Evolutionary conservation across 805 yeast species (phyloP), one percentile per base, ranked within the genome.

Genomic region (Starmerella vaccinii): DNA sequence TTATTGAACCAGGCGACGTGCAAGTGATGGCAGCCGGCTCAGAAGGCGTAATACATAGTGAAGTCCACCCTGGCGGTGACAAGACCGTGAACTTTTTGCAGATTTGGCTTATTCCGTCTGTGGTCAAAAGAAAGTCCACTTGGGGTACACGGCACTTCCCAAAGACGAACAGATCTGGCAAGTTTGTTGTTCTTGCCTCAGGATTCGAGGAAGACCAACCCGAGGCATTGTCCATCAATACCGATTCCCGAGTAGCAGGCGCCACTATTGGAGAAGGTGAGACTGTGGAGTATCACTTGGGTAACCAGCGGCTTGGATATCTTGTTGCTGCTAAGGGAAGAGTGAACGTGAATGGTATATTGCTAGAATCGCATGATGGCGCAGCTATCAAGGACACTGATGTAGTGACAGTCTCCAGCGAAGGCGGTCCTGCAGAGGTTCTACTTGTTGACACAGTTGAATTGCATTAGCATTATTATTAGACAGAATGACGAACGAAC

Each of bases 91-190:
- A 51, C 37, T 16, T 46, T 13, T 42, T 54, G 34, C 54, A 54
- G 52, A 50, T 54, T 42, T 54, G 57, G 57, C 51, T 54, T 47
- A 41, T 39, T 47, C 57, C 52, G 12, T 46, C 49, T 22, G 35
- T 41, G 47, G 27, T 35, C 18, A 39, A 45, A 35, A 21, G 40
- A 29, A 37, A 49, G 33, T 29, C 52, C 2, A 47, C 52, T 4
- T 51, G 57, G 57, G 57, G 54, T 41, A 46, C 52, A 19, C 52
- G 54, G 30, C 54, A 54, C 33, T 50, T 51, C 49, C 54, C 54
- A 16, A 46, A 49, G n/a, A 29, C 23, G 18, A 42, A 49, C 41
- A 16, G 33, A 15, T 33, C 49, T 13, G 47, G 46, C 46, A 34
- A 33, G 34, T 54, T 54, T 44, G 47, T 37, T 15, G 18, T 32